These are phyloP conservation scores for Nicotiana benthamiana DNA, from an alignment of 257 asterid species.

Conservation along the genomic window DNA sequence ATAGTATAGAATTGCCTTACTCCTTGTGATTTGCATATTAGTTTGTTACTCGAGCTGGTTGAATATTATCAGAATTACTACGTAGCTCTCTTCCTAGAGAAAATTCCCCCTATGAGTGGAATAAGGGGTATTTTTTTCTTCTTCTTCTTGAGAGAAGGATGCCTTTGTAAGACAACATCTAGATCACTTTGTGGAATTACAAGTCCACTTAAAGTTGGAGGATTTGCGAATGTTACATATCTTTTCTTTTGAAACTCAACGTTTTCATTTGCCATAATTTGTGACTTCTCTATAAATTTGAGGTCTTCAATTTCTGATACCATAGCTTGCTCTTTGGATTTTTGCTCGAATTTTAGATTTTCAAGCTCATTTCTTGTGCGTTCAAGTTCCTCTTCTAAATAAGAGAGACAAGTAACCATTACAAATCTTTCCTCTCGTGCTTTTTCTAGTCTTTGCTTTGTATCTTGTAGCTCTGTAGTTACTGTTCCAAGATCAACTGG, in stretches of 20 bases:
- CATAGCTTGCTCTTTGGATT: slow-evolving; percentile 2
- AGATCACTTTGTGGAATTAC: slow-evolving; percentile 15
- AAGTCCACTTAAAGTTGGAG: slow-evolving; percentile 21
- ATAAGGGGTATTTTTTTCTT: slow-evolving; percentile 36
- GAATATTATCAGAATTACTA: background rate
- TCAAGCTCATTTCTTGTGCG: slow-evolving; percentile 58
- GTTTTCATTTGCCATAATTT: slow-evolving; percentile 7
- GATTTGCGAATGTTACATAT: slow-evolving; percentile 56
- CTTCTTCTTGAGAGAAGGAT: slow-evolving; percentile 61
- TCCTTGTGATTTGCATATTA: background rate
- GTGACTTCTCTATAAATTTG: slow-evolving; percentile 36
- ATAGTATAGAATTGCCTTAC: no score
- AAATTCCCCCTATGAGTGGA: slow-evolving; percentile 35
- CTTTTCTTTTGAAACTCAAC: slow-evolving; percentile 52
- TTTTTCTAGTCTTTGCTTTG: slow-evolving; percentile 59
- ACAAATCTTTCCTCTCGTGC: slow-evolving; percentile 50
- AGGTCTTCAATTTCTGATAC: slow-evolving; percentile 37
- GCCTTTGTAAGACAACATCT: slow-evolving; percentile 42
- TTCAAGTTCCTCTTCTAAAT: slow-evolving; percentile 58
- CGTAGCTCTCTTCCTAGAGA: slow-evolving; percentile 29
- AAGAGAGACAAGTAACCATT: slow-evolving; percentile 53
- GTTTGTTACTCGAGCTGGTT: background rate
- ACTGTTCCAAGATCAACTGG: background rate
- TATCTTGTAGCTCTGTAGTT: slow-evolving; percentile 46
- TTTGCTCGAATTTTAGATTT: slow-evolving; percentile 17